These are phyloP conservation scores for Graphilbum fragrans DNA, from an alignment of 2,329 filamentous ascomycete genomes.

Conservation along the genomic window DNA sequence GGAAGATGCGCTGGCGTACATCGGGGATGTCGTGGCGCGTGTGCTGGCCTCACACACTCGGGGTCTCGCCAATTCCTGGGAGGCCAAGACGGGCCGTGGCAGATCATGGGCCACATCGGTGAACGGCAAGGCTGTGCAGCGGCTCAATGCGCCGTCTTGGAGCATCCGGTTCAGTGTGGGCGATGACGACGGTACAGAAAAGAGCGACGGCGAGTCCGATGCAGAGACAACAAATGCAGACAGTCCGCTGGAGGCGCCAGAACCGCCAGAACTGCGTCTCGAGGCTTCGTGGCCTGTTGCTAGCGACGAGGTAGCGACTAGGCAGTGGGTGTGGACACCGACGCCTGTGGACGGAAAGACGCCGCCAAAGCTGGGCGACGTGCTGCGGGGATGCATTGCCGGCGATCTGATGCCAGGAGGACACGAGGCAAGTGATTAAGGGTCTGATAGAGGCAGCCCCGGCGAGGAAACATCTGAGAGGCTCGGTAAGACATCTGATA, in stretches of 20 bases:
- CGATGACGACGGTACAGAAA: too few relatives aligned
- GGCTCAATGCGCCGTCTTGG: constrained; percentile 12
- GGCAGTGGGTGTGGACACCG: background rate
- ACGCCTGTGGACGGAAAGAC: background rate
- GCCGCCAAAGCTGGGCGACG: background rate
- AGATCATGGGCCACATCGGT: constrained; percentile 12
- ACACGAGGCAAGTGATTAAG: background rate
- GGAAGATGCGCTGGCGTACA: constrained; percentile 30
- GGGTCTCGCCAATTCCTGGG: constrained; percentile 13
- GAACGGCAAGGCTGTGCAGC: constrained; percentile 7
- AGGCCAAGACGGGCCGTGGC: background rate
- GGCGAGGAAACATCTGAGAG: too few relatives aligned
- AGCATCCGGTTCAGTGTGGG: constrained; percentile 21
- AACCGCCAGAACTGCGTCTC: constrained; percentile 8
- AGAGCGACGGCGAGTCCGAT: too few relatives aligned
- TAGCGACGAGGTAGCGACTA: background rate
- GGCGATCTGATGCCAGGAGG: constrained; percentile 5
- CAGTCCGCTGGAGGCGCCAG: constrained; percentile 8
- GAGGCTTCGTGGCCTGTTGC: constrained; percentile 8
- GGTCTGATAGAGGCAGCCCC: too few relatives aligned
- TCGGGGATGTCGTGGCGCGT: constrained; percentile 29
- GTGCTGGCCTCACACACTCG: constrained; percentile 22
- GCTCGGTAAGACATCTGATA: too few relatives aligned
- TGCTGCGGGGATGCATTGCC: constrained; percentile 7
- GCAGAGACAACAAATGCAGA: too few relatives aligned